Percentiles rank a stretch among this genome's conserved stretches.
phyloP scores from a whole-genome alignment of 2,329 filamentous ascomycete genomes.

The Calonectria naviculata region DNA sequence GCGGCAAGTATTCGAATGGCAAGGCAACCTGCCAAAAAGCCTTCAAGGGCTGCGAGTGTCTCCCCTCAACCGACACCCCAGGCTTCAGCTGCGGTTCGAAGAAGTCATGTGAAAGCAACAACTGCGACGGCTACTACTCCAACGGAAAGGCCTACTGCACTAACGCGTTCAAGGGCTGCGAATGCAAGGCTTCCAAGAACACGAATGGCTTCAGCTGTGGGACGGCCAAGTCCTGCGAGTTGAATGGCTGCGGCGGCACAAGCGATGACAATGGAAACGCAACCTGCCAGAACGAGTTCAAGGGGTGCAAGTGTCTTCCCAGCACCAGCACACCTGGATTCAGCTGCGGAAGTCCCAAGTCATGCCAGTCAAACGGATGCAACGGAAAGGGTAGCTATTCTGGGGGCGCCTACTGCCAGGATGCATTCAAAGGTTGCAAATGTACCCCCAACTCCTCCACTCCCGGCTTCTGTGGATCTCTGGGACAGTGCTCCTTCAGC shows the following conservation, averaged over 20 bases:
- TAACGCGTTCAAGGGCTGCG: background rate
- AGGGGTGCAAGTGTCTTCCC: conserved; percentile 1
- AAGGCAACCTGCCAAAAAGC: background rate
- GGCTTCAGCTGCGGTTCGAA: background rate
- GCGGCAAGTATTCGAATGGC: background rate
- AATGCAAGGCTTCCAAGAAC: background rate
- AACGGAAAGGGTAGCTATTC: background rate
- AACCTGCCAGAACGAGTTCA: background rate
- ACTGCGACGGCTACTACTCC: background rate
- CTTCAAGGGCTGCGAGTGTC: background rate
- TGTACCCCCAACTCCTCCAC: background rate
- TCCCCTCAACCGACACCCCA: background rate
- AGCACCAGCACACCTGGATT: background rate
- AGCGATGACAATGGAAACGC: background rate
- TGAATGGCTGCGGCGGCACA: background rate
- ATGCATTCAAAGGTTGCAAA: conserved; percentile 4
- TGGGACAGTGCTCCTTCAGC: conserved; percentile 3
- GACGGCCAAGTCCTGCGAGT: background rate
- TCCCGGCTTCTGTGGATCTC: background rate
- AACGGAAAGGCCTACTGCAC: background rate
- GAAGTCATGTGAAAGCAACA: conserved; percentile 6
- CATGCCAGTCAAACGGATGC: conserved; percentile 7
- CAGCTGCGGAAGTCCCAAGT: background rate
- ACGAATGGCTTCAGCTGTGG: background rate
- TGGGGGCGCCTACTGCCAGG: conserved; percentile 5